phyloP scores from a whole-genome alignment of 2,329 filamentous ascomycete genomes.

The Lachnellula suecica region DNA sequence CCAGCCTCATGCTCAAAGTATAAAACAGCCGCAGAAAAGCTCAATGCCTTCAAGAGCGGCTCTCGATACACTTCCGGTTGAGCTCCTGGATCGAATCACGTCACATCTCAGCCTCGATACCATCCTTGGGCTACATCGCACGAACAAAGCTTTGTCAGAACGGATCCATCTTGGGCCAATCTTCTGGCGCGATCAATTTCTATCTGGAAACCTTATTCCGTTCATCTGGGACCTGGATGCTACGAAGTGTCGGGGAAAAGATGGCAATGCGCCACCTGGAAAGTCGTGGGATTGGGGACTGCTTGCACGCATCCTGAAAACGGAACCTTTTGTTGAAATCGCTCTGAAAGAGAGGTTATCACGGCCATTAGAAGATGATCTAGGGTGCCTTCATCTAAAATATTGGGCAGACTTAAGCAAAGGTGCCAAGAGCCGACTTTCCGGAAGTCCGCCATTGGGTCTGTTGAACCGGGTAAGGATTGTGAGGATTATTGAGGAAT shows the following conservation, averaged over 20 bases:
- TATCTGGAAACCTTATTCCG: constrained; percentile 5
- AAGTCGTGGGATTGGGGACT: constrained; percentile 1
- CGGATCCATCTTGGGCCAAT: constrained; percentile 1
- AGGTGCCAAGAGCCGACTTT: not conserved
- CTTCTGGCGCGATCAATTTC: constrained; percentile 9
- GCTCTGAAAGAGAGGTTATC: constrained; percentile 1
- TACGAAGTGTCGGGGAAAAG: constrained; percentile 2
- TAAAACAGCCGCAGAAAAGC: not conserved
- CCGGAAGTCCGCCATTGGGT: constrained; percentile 3
- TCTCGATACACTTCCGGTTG: constrained; percentile 8
- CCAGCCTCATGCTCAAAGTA: not conserved
- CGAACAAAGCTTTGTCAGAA: not conserved
- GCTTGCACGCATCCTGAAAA: not conserved
- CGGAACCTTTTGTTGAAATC: constrained; percentile 10
- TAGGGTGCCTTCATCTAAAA: not conserved
- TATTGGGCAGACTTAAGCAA: not conserved
- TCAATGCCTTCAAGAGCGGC: not conserved
- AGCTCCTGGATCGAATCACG: constrained; percentile 6
- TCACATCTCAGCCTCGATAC: constrained; percentile 1
- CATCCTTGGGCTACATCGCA: constrained; percentile 2
- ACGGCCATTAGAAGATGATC: not conserved
- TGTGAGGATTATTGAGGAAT: constrained; percentile 6
- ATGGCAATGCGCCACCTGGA: not conserved
- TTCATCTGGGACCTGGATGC: constrained; percentile 11
- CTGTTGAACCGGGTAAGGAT: constrained; percentile 12